These are phyloP conservation scores for Magnaporthiopsis poae DNA, from an alignment of 2,329 filamentous ascomycete species.

Conservation along the genomic window DNA sequence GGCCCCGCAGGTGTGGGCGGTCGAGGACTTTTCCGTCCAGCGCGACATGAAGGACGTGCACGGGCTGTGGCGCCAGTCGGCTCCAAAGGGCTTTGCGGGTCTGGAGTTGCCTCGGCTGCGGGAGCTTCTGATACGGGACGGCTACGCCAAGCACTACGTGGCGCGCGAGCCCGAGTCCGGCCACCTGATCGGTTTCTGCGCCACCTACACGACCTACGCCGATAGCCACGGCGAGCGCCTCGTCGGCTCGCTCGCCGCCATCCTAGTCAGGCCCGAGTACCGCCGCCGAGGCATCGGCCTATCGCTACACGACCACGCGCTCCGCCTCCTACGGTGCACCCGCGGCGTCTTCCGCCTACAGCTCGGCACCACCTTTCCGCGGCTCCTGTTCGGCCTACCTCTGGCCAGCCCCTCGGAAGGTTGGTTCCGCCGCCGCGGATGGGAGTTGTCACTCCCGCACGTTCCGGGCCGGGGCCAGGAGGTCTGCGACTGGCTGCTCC, in stretches of 20 bases:
- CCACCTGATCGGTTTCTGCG: conserved; percentile 46
- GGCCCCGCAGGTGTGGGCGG: conserved; percentile 29
- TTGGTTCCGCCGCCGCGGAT: conserved; percentile 47
- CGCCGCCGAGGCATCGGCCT: conserved; percentile 41
- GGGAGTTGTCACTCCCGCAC: conserved; percentile 28
- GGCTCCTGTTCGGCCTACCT: conserved; percentile 46
- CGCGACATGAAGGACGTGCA: conserved; percentile 30
- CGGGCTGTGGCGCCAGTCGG: conserved; percentile 36
- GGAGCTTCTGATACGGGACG: conserved; percentile 40
- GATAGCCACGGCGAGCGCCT: conserved; percentile 42
- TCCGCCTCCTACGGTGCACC: conserved; percentile 38
- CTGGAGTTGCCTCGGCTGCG: conserved; percentile 33
- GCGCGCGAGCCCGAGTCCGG: conserved; percentile 37
- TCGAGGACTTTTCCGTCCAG: conserved; percentile 24
- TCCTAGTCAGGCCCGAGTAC: conserved; percentile 41
- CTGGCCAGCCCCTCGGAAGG: conserved; percentile 29
- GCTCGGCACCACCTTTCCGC: conserved; percentile 49
- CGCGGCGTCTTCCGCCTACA: conserved; percentile 44
- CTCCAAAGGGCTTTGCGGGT: conserved; percentile 34
- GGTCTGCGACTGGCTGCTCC: conserved; percentile 44
- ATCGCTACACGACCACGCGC: conserved; percentile 42
- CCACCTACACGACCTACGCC: conserved; percentile 49
- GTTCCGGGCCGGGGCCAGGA: conserved; percentile 37
- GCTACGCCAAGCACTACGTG: conserved; percentile 48
- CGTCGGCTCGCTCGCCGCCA: conserved; percentile 44